Evolutionary conservation across 2,329 filamentous ascomycete genomes (phyloP).

Genomic region (Cercospora nicotianae): DNA sequence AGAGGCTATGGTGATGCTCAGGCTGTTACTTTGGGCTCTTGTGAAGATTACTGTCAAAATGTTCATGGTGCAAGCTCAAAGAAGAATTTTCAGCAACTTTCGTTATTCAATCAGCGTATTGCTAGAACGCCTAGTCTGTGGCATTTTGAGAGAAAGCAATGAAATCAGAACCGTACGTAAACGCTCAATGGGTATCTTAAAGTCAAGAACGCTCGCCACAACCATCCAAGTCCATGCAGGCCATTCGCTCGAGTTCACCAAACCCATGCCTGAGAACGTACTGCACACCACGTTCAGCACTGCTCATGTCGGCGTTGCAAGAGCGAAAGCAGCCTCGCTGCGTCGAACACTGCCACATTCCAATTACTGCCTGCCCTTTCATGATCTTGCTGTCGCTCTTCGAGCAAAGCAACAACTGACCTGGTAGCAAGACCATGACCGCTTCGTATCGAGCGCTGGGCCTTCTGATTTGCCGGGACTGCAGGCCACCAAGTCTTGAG

Average conservation of each 20-base stretch:
- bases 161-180: background rate
- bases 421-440: background rate
- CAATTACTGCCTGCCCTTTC: background rate
- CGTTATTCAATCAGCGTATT: background rate
- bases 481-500: background rate
- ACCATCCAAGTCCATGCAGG: background rate
- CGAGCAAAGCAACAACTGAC: accelerated
- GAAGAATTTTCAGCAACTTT: background rate
- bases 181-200: background rate
- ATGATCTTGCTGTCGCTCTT: background rate
- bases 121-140: background rate
- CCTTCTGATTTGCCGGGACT: background rate
- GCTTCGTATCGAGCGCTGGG: background rate
- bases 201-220: background rate
- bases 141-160: background rate
- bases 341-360: background rate
- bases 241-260: background rate
- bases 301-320: background rate
- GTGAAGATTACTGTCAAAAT: accelerated
- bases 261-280: background rate
- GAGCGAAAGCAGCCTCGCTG: background rate
- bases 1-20: background rate
- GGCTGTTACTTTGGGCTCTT: background rate
- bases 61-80: background rate
- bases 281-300: too few relatives aligned